These are phyloP conservation scores for Phylloporus rhodoxanthus DNA, from an alignment of 768 basidiomycete genomes.

Conservation along the genomic window DNA sequence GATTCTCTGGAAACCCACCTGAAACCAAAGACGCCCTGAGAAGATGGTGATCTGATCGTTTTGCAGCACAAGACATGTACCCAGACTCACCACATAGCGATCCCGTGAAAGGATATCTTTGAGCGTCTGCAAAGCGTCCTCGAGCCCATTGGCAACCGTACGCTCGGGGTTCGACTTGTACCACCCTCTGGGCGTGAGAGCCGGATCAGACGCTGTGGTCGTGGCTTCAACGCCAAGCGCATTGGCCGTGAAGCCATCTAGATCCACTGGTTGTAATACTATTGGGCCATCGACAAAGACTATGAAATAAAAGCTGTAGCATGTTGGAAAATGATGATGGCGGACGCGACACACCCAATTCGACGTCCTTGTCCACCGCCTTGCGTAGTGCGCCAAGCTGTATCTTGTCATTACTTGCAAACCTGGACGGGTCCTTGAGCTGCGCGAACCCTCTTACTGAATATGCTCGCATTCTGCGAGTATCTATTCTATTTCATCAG, in stretches of 20 bases:
- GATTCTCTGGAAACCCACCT: slow-evolving; percentile 39
- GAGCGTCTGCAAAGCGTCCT: slow-evolving; percentile 49
- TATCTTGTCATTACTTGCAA: background rate
- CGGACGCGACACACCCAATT: slow-evolving; percentile 45
- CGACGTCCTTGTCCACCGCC: slow-evolving; percentile 56
- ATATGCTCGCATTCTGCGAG: slow-evolving; percentile 64
- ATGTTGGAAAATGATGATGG: background rate
- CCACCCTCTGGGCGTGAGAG: slow-evolving; percentile 63
- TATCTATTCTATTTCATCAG: slow-evolving; percentile 38
- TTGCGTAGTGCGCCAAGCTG: slow-evolving; percentile 73
- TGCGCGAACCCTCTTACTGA: slow-evolving; percentile 60
- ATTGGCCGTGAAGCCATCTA: slow-evolving; percentile 30
- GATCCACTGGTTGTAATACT: slow-evolving; percentile 60
- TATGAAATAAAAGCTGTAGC: slow-evolving; percentile 22
- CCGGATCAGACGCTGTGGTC: slow-evolving; percentile 39
- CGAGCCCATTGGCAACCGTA: slow-evolving; percentile 49
- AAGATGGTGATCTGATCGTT: background rate
- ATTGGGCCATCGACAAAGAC: slow-evolving; percentile 73
- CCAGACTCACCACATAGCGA: slow-evolving; percentile 55
- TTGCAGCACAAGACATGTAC: background rate
- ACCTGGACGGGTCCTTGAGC: background rate
- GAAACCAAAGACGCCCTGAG: slow-evolving; percentile 74
- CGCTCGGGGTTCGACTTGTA: slow-evolving; percentile 54
- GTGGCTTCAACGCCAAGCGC: slow-evolving; percentile 36
- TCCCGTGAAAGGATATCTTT: slow-evolving; percentile 52